Conservation (phyloP, 192 early-diverging fungal genomes). For the Backusella liffmaniae region DNA sequence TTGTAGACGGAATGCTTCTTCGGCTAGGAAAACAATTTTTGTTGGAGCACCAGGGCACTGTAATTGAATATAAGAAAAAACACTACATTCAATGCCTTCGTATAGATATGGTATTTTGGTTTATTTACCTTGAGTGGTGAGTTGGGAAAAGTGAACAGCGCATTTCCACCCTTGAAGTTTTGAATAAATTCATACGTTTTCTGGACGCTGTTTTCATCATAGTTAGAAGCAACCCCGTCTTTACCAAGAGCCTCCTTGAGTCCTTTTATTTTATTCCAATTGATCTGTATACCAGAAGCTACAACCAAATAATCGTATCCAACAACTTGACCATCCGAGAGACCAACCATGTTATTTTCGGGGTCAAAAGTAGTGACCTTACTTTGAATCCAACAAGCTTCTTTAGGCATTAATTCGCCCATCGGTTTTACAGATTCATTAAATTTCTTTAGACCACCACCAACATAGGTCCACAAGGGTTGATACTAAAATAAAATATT, state of each 20-base stretch:
- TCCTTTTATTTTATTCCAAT: conserved; percentile 78
- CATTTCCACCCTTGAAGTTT: conserved; percentile 68
- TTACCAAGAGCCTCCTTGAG: conserved; percentile 72
- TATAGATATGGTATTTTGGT: not conserved
- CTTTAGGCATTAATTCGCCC: conserved; percentile 62
- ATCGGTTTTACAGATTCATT: conserved; percentile 65
- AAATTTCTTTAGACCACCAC: conserved; percentile 79
- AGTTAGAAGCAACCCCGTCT: conserved; percentile 82
- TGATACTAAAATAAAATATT: conserved; percentile 57
- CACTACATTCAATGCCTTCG: not conserved
- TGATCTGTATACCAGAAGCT: conserved; percentile 73
- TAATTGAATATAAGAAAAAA: not conserved
- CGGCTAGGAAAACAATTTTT: conserved; percentile 85
- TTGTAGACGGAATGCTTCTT: conserved; percentile 75
- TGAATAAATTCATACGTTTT: conserved; percentile 74
- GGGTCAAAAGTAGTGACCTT: conserved; percentile 71
- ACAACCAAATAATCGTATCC: conserved; percentile 71
- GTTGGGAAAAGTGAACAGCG: conserved; percentile 85
- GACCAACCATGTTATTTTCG: conserved; percentile 58
- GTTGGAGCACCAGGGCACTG: conserved; percentile 84
- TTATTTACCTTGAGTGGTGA: conserved; percentile 70
- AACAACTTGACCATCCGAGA: conserved; percentile 63
- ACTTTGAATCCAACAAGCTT: conserved; percentile 75
- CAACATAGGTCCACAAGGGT: conserved; percentile 90
- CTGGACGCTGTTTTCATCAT: conserved; percentile 68